Evolutionary conservation across 106 monocot species (phyloP), one percentile per base, ranked within the genome.

Genomic region (Posidonia australis): DNA sequence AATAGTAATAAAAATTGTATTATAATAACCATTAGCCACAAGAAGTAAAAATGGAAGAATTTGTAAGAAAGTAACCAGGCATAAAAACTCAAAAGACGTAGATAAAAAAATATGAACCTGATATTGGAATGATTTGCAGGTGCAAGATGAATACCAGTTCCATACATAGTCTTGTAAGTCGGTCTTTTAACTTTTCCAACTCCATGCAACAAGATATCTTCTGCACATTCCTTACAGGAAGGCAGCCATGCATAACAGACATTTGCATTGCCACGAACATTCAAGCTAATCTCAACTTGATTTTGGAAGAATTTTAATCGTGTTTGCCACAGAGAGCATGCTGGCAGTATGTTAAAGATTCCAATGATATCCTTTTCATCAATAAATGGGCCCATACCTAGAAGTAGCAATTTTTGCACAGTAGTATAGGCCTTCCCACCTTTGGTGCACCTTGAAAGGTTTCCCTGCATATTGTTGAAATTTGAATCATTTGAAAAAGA

Each of bases 181-280:
- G 80, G 74, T 54, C 67, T 79, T 51, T 72, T 45, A 67, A 78
- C 27, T 32, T 67, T 74, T 64, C 76, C 66, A 54, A 76, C 45
- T 0, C 82, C 85, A 20, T 43, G 57, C 24, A 65, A 20, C 78
- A 87, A 80, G 31, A 84, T 56, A n/a, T 74, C 71, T 53, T 78
- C 80, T 43, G 79, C 76, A 58, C 60, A 67, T 66, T 59, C 76
- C 58, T 76, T 87, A 13, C 80, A 74, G 28, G 79, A 82, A 74
- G 88, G 61, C 65, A 88, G 65, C 87, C 92, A 92, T 23, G 84
- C 87, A 80, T 82, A 88, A 27, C 80, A 77, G 20, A 92, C 74
- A 76, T 92, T 92, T 51, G 92, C 82, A 70, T 74, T 68, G 42
- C 88, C 87, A 62, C 82, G 77, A 27, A 26, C 41, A 60, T 25